Evolutionary conservation across 805 yeast species (phyloP), one percentile per base, ranked within the genome.

Genomic region (Schwanniomyces yamadae): DNA sequence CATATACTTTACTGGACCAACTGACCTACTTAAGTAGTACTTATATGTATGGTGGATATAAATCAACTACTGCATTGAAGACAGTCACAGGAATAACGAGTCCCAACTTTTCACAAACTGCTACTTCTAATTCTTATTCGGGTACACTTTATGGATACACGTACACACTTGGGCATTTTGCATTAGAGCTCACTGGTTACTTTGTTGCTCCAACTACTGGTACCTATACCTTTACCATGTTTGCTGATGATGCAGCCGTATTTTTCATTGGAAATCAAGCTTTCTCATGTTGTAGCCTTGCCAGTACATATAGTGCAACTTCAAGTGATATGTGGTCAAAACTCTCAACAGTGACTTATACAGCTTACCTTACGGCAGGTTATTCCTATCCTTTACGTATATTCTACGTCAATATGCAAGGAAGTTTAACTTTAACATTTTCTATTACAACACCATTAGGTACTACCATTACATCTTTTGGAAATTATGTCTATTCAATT

Each of bases 231-330:
- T 45, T 62, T 30, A 22, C 32, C 10, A 37, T 59, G 12, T 22
- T 31, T 5, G 50, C 53, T 16, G 69, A 62, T 49, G 68, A 63
- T 44, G 44, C 50, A 13, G 54, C 54, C 45, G 59, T 66, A 28
- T 50, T 46, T 31, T 41, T 57, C 34, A 64, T 63, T 28, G 31
- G 42, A 26, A 54, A 54, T 7, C 52, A 47, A 36, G 60, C 61
- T 6, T 55, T 66, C 16, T 53, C 53, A 18, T 69, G 75, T 46
- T 57, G 69, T 47, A 39, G 46, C 23, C 10, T 6, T 10, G 8
- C 12, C 7, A n/a, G 8, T 12, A 10, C 20, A 3, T 15, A 23
- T n/a, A 24, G 32, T 4, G n/a, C 9, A 18, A 28, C 16, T 3
- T n/a, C n/a, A n/a, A n/a, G n/a, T n/a, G n/a, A n/a, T n/a, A n/a